phyloP scores from a whole-genome alignment of 768 basidiomycete species.

The Pholiota microspora region DNA sequence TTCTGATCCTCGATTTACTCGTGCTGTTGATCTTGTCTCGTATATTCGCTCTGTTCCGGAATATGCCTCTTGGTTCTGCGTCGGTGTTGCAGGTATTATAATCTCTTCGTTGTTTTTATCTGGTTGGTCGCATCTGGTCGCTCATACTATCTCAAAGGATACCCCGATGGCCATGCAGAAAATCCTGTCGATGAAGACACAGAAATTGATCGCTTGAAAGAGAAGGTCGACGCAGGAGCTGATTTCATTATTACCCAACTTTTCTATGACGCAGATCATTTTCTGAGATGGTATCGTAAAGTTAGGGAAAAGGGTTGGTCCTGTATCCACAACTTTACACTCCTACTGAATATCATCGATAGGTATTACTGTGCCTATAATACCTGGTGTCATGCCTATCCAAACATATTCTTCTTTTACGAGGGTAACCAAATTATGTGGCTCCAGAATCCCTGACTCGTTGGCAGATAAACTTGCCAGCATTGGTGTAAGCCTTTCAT shows the following conservation, averaged over 20 bases:
- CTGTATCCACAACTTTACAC: background rate
- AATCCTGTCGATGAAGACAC: slow-evolving; percentile 52
- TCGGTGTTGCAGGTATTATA: slow-evolving; percentile 84
- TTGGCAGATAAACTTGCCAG: slow-evolving; percentile 67
- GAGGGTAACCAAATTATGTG: slow-evolving; percentile 87
- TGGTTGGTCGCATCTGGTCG: no score
- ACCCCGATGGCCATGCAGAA: slow-evolving; percentile 88
- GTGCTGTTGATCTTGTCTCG: slow-evolving; percentile 85
- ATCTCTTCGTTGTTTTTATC: no score
- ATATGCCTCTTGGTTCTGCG: slow-evolving; percentile 82
- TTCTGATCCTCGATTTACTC: slow-evolving; percentile 77
- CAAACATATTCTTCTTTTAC: slow-evolving; percentile 95
- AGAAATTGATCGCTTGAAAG: slow-evolving; percentile 70
- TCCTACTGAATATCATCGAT: background rate
- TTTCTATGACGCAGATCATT: slow-evolving; percentile 93
- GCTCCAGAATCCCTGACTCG: slow-evolving; percentile 66
- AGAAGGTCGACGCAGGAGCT: slow-evolving; percentile 92
- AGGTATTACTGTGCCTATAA: slow-evolving; percentile 90
- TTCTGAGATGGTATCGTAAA: slow-evolving; percentile 74
- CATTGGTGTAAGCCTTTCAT: slow-evolving; percentile 59
- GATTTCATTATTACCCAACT: slow-evolving; percentile 96
- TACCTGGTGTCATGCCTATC: slow-evolving; percentile 97
- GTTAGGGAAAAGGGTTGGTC: slow-evolving; percentile 69
- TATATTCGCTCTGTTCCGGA: slow-evolving; percentile 81
- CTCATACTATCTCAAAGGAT: no score